Evolutionary conservation across 257 asterid species (phyloP).

Genomic region (Galeopsis tetrahit): DNA sequence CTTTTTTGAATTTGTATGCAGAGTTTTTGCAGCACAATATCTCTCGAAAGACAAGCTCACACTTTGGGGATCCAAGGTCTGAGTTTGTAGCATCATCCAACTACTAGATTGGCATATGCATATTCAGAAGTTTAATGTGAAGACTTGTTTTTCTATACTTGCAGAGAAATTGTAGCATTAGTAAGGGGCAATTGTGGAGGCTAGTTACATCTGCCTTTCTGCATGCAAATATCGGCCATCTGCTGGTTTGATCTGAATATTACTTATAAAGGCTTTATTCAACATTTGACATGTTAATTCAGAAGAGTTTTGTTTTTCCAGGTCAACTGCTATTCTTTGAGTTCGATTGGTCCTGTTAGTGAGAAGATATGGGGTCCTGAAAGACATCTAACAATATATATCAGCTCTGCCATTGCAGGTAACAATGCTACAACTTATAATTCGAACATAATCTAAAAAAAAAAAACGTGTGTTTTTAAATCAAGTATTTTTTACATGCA

Average conservation of each 20-base stretch:
- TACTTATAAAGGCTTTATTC: not conserved
- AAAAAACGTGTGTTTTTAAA: slow-evolving; percentile 26
- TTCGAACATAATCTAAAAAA: slow-evolving; percentile 21
- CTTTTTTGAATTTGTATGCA: slow-evolving; percentile 37
- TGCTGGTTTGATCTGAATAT: slow-evolving; percentile 58
- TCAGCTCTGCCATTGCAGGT: slow-evolving; percentile 74
- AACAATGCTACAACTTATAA: slow-evolving; percentile 35
- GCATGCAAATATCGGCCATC: slow-evolving; percentile 74
- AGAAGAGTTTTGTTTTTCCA: slow-evolving; percentile 41
- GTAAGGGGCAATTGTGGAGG: slow-evolving; percentile 82
- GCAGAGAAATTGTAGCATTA: slow-evolving; percentile 76
- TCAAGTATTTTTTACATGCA: slow-evolving; percentile 25
- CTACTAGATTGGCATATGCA: not conserved
- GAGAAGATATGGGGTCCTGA: slow-evolving; percentile 69
- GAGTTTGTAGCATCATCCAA: slow-evolving; percentile 13
- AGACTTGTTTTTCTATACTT: slow-evolving; percentile 7
- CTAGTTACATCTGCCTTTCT: slow-evolving; percentile 70
- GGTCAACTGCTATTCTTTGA: slow-evolving; percentile 78
- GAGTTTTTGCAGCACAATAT: slow-evolving; percentile 61
- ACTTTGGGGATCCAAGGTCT: slow-evolving; percentile 77
- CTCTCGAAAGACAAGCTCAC: slow-evolving; percentile 58
- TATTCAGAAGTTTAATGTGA: not conserved
- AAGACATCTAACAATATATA: slow-evolving; percentile 62
- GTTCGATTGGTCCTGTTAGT: slow-evolving; percentile 64
- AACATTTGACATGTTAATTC: slow-evolving; percentile 16